phyloP scores from a whole-genome alignment of 2,329 filamentous ascomycete species.

The Pseudogymnoascus sp. region DNA sequence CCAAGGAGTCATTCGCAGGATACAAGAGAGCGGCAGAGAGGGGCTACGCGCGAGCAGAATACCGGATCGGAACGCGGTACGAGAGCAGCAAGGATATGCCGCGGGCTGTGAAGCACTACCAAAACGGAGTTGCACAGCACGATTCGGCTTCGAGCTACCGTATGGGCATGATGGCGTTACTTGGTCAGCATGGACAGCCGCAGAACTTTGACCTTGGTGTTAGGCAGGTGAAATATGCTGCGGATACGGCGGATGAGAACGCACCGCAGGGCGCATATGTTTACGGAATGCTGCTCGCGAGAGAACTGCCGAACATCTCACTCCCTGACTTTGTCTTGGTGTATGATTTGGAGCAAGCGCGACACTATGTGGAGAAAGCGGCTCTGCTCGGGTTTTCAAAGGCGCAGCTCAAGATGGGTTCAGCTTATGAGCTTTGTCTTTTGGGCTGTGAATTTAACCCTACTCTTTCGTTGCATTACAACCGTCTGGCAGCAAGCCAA shows the following conservation, averaged over 20 bases:
- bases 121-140: conserved; percentile 65
- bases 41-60: conserved; percentile 82
- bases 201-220: conserved; percentile 74
- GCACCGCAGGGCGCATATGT: conserved; percentile 94
- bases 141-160: conserved; percentile 85
- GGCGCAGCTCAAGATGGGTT: conserved; percentile 94
- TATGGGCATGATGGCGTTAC: conserved; percentile 92
- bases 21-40: conserved; percentile 81
- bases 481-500: conserved; percentile 83
- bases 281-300: conserved; percentile 86
- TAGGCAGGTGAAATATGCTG: conserved; percentile 74
- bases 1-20: conserved; percentile 83
- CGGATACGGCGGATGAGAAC: conserved; percentile 87
- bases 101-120: conserved; percentile 88
- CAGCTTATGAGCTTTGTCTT: conserved; percentile 89
- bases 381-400: conserved; percentile 94
- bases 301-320: conserved; percentile 83
- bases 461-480: conserved; percentile 88
- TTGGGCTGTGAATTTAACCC: conserved; percentile 93
- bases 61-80: conserved; percentile 96
- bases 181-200: conserved; percentile 84
- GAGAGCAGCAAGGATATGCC: conserved; percentile 88
- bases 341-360: conserved; percentile 63
- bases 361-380: conserved; percentile 89
- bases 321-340: conserved; percentile 66